Evolutionary conservation across 2,329 filamentous ascomycete species (phyloP).

Genomic region (Aspergillus oerlinghausenensis): DNA sequence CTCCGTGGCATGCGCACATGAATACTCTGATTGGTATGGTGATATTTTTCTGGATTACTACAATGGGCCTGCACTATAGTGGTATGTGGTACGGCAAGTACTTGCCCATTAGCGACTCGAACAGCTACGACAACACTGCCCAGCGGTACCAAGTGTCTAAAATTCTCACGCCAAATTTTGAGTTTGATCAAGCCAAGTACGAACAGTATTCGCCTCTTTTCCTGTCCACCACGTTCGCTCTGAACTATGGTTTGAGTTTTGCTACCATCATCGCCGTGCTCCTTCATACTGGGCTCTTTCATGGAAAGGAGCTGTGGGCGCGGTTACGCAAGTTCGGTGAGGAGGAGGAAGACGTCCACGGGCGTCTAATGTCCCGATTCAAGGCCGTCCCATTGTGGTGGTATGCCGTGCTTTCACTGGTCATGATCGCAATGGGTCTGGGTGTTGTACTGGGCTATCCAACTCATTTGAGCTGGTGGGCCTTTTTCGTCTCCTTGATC

Average conservation of each 20-base stretch:
- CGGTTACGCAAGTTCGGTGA: constrained; percentile 57
- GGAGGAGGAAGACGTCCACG: constrained; percentile 52
- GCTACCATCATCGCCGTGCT: constrained; percentile 65
- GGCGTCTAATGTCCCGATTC: constrained; percentile 55
- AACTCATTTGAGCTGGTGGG: constrained; percentile 69
- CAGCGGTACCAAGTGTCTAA: constrained; percentile 58
- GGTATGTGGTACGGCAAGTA: constrained; percentile 62
- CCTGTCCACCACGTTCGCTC: constrained; percentile 65
- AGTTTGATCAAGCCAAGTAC: constrained; percentile 61
- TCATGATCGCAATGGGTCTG: constrained; percentile 49
- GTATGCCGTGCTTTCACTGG: constrained; percentile 46
- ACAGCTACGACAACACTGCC: constrained; percentile 68
- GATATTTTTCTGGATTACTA: constrained; percentile 59
- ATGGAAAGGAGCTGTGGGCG: constrained; percentile 62
- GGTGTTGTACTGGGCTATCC: constrained; percentile 51
- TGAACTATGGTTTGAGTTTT: constrained; percentile 68
- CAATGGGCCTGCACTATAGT: constrained; percentile 59
- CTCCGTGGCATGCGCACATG: constrained; percentile 69
- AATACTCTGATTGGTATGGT: constrained; percentile 67
- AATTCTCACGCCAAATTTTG: constrained; percentile 59
- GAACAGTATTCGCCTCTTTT: constrained; percentile 58
- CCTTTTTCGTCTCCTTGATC: constrained; percentile 61
- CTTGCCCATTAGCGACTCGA: constrained; percentile 65
- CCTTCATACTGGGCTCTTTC: constrained; percentile 64
- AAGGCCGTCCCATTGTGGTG: constrained; percentile 55